A percentile compares a stretch with the other conserved stretches of the same genome.
Conservation (phyloP, 1,284 basidiomycete species). For the Singerocomus rubriflavus region DNA sequence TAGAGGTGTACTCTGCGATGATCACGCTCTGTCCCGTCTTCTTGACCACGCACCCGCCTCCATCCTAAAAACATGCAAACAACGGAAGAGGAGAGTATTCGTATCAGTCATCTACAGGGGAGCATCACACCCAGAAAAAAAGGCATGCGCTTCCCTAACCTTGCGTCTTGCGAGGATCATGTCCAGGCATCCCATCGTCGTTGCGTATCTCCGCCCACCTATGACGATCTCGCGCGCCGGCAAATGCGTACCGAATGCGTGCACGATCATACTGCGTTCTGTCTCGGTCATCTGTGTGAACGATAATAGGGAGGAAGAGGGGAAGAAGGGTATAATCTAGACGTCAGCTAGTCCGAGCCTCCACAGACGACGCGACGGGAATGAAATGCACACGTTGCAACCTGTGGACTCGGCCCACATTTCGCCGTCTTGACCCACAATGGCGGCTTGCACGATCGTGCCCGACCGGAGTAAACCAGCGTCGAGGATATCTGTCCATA, state of each 20-base stretch:
- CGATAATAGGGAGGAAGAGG: too few relatives aligned
- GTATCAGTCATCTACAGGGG: too few relatives aligned
- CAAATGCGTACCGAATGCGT: constrained; percentile 20
- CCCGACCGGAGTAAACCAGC: constrained; percentile 76
- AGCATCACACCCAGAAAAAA: too few relatives aligned
- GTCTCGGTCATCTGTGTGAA: constrained; percentile 23
- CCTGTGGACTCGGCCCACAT: constrained; percentile 81
- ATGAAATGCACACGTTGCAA: constrained; percentile 62
- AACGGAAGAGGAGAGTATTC: too few relatives aligned
- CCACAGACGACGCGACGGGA: background rate
- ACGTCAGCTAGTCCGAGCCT: constrained; percentile 7
- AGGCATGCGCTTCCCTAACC: constrained; percentile 14
- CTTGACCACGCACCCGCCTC: constrained; percentile 75
- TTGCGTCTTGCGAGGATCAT: constrained; percentile 27
- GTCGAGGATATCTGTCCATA: constrained; percentile 27
- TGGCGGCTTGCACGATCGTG: constrained; percentile 78
- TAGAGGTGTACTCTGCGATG: constrained; percentile 65
- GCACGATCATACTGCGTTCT: constrained; percentile 16
- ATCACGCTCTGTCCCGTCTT: constrained; percentile 89
- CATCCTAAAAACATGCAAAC: too few relatives aligned
- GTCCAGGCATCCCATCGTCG: constrained; percentile 30
- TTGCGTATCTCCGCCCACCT: constrained; percentile 23
- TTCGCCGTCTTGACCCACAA: constrained; percentile 82
- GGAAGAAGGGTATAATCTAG: background rate
- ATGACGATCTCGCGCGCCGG: constrained; percentile 26